Percentiles rank a stretch among this genome's conserved stretches.
Evolutionary conservation across 2,329 filamentous ascomycete species (phyloP).

Genomic region (Alternaria gaisen): DNA sequence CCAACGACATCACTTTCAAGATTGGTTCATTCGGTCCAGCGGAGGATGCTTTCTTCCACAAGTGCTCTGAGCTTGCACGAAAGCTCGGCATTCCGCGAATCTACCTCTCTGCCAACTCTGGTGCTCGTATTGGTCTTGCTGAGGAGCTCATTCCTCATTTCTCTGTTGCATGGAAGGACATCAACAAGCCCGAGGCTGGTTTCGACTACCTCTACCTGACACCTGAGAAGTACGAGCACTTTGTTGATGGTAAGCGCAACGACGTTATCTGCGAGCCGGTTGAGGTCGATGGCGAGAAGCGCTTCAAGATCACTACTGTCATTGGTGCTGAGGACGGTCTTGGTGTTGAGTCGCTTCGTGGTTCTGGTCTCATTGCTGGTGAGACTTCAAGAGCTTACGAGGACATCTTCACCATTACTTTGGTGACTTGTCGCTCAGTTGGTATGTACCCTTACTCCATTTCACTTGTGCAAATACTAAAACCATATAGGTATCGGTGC

Average conservation of each 20-base stretch:
- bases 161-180: slow-evolving; percentile 95
- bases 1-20: slow-evolving; percentile 99
- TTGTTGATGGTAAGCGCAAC: slow-evolving; percentile 78
- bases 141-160: slow-evolving; percentile 97
- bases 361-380: slow-evolving; percentile 97
- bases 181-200: slow-evolving; percentile 79
- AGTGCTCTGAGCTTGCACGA: slow-evolving; percentile 95
- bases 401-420: slow-evolving; percentile 97
- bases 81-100: slow-evolving; percentile 95
- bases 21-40: slow-evolving; percentile 96
- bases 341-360: slow-evolving; percentile 95
- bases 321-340: slow-evolving; percentile 94
- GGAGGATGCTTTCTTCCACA: slow-evolving; percentile 98
- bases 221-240: slow-evolving; percentile 83
- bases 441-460: slow-evolving; percentile 60
- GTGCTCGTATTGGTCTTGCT: slow-evolving; percentile 94
- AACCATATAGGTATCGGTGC: slow-evolving; percentile 81
- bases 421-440: slow-evolving; percentile 97
- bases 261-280: slow-evolving; percentile 89
- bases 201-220: slow-evolving; percentile 98
- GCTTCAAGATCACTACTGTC: slow-evolving; percentile 93
- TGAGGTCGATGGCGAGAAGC: slow-evolving; percentile 84
- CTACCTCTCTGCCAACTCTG: slow-evolving; percentile 98
- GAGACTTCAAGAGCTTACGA: slow-evolving; percentile 97
- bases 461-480: slow-evolving; percentile 43